Conservation (phyloP, 768 basidiomycete genomes). For the Cytidiella melzeri region DNA sequence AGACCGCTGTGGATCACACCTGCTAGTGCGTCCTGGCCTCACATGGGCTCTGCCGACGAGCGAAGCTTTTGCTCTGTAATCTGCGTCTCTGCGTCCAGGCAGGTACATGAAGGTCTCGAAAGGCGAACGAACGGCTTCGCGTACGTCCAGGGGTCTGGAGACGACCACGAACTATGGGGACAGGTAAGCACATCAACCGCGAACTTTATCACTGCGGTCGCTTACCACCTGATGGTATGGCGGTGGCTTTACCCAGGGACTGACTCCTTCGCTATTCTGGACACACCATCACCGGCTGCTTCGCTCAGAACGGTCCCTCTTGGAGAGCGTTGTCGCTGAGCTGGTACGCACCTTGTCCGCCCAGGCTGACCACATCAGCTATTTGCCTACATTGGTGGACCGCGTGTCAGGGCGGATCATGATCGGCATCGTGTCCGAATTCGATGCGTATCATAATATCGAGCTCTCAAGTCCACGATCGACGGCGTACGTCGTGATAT, state of each 20-base stretch:
- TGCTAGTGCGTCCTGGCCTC: constrained; percentile 46
- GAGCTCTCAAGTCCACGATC: not conserved
- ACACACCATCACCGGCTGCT: constrained; percentile 44
- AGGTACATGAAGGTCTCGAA: constrained; percentile 52
- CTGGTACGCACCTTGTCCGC: too few relatives aligned
- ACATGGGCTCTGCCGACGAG: constrained; percentile 22
- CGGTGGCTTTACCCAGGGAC: too few relatives aligned
- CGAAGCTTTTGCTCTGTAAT: constrained; percentile 61
- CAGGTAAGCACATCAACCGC: constrained; percentile 59
- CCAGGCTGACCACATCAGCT: too few relatives aligned
- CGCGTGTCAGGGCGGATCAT: not conserved
- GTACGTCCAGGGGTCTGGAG: constrained; percentile 92
- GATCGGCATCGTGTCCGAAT: not conserved
- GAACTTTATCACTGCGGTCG: not conserved
- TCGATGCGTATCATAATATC: not conserved
- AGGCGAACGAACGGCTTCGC: constrained; percentile 63
- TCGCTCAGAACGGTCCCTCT: constrained; percentile 36
- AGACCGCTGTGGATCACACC: constrained; percentile 89
- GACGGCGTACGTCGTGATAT: constrained; percentile 28
- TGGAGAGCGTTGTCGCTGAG: constrained; percentile 39
- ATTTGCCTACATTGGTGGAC: too few relatives aligned
- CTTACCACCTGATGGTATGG: not conserved
- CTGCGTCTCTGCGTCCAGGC: constrained; percentile 82
- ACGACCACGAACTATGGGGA: constrained; percentile 91
- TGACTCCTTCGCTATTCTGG: constrained; percentile 77